A percentile compares a stretch with the other conserved stretches of the same genome.
Conservation (phyloP, 768 basidiomycete genomes). For the Termitomyces sp. region DNA sequence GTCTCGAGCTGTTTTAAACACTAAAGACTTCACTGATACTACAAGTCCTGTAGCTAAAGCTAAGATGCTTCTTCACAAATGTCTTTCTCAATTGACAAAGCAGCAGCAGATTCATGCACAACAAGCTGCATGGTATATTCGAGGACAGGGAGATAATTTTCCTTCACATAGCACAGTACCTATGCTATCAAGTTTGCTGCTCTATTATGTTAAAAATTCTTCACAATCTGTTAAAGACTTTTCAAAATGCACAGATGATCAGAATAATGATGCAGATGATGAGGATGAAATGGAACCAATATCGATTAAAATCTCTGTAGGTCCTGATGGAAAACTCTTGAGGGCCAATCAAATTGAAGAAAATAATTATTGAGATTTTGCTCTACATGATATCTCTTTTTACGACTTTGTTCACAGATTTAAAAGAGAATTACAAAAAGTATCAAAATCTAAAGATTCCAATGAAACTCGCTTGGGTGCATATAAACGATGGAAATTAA, state of each 20-base stretch:
- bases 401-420: conserved; percentile 19
- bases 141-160: conserved; percentile 20
- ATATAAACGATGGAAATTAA: neutral
- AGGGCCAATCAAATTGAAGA: conserved; percentile 22
- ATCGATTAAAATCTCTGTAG: neutral
- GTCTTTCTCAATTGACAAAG: conserved; percentile 23
- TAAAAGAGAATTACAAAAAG: conserved; percentile 2
- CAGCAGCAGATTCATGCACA: conserved; percentile 32
- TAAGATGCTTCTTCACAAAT: conserved; percentile 26
- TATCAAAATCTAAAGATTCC: too few relatives aligned
- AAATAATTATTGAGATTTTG: conserved; percentile 15
- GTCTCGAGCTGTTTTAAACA: conserved; percentile 19
- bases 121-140: conserved; percentile 27
- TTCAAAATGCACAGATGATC: too few relatives aligned
- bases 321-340: conserved; percentile 5
- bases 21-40: neutral
- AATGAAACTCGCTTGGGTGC: neutral
- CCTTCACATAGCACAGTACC: conserved; percentile 24
- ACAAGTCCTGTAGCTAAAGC: conserved; percentile 7
- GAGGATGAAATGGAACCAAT: neutral
- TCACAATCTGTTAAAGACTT: too few relatives aligned
- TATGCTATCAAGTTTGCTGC: conserved; percentile 19
- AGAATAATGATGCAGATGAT: too few relatives aligned
- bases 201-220: conserved; percentile 4
- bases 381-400: conserved; percentile 17